Base-by-base conservation (phyloP, 345 rosid species). In the Eutrema japonicum region DNA sequence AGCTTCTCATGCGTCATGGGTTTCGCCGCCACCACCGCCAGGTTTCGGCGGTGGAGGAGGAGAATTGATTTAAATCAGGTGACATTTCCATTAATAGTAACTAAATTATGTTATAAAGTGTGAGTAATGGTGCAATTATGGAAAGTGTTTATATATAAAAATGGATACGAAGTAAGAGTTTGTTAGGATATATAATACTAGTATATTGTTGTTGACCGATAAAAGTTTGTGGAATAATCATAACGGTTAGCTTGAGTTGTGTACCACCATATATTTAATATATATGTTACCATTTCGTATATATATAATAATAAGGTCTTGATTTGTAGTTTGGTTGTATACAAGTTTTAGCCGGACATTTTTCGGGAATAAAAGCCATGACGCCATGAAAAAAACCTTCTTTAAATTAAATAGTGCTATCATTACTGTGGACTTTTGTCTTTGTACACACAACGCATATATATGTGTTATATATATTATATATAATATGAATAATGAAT, bases 231-330 rank as follows among this genome's bases (percentile, higher is more conserved):
- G 68, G 89, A 84, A 88, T 81, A 85, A 89, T 86, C 88, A 86
- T 83, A 89, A 84, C 89, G 82, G 88, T 81, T 85, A 77, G 83
- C 80, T 80, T 67, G 86, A 81, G 79, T 83, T 84, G 76, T 81
- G 89, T 78, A 74, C 75, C 74, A 68, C 80, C 81, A 73, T 77
- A 64, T 80, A 76, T 78, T 72, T 65, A 74, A 41, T 64, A 68
- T 63, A 3, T 30, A 75, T 69, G 53, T 62, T 16, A 53, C 62
- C 16, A 68, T 53, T 62, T 69, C 26, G 48, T 56, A 42, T 56
- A 42, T 70, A 70, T 37, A 49, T 36, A 47, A 60, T 68, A 69
- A 79, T 71, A 77, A 68, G 60, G 36, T 67, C 35, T 45, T 53
- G 73, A 60, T 60, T 74, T 72, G 73, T 58, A 53, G 73, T 72